Base-by-base conservation (phyloP, 1,284 basidiomycete genomes). In the Boletus sp. region DNA sequence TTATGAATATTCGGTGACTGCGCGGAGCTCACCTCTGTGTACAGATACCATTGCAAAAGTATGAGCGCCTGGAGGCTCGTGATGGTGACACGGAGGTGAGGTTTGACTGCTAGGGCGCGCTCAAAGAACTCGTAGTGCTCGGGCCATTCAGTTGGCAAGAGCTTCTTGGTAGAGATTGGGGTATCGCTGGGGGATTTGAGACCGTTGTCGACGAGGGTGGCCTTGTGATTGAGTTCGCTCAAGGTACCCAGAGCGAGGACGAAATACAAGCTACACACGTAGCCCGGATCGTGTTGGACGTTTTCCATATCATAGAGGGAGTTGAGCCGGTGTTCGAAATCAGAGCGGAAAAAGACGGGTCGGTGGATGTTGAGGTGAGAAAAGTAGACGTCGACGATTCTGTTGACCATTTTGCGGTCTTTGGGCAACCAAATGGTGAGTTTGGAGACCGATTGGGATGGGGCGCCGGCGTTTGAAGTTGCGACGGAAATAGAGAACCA, bases 1-100 rank as follows among this genome's bases (percentile, higher is more conserved):
- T 56, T 29, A 47, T 22, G 41, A 35, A 27, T 43, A 29, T 27
- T 20, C 1, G 16, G 39, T 22, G 33, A 35, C 56, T 39, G 52
- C 20, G 31, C 27, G 22, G 29, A 27, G 70, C 82, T 59, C 63
- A 89, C 91, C 80, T 92, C 91, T 22, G 87, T 91, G 65, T 92
- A 92, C 22, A 92, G 77, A 72, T 92, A 92, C 91, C 89, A 92
- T 56, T 92, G 91, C 42, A 92, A 73, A 9, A 92, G 72, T 33
- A 92, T 91, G 53, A 92, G 78, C 2, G 90, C 88, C 70, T 92
- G 90, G 59, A 92, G 73, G 68, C 88, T 90, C 7, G 86, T 85
- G 33, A 91, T 81, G 5, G 89, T 90, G 66, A 92, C 89, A 22
- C 87, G 82, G 44, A 92, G 75, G 61, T 92, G 88, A 11, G 89